Evolutionary conservation across 148 eudicot species (phyloP), one percentile per base, ranked within the genome.

Genomic region (Dianthus caryophyllus): DNA sequence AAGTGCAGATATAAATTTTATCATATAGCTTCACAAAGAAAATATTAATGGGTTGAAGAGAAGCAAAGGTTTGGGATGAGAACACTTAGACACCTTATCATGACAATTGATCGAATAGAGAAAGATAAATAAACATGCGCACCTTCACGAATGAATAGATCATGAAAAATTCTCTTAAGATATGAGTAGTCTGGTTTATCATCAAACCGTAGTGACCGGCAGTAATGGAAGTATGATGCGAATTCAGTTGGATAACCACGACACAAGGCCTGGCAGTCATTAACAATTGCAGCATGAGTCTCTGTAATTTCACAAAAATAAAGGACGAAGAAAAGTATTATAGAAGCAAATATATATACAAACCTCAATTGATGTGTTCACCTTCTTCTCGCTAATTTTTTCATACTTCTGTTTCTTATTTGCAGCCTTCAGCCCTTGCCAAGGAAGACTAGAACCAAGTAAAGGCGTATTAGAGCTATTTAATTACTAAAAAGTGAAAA

Each of bases 61-160:
- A 48, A 52, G 62, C 3, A 7, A 51, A 21, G 43, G 17, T 9
- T 43, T 20, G 62, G 41, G 54, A 11, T 1, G 10, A 22, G n/a
- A 39, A 17, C 10, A 52, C 58, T 21, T 22, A 14, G 41, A 71
- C 39, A 50, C 48, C 12, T 20, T 6, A 48, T 41, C 59, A 61
- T 41, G 6, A 31, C 20, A 26, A 20, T 6, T 4, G 44, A 41
- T 9, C 6, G 12, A 24, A 41, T 27, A 63, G 48, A 64, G 48
- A 64, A 38, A n/a, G 17, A 63, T 56, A 30, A 24, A 71, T 17
- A 70, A 21, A 59, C 17, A 69, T 18, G 53, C 83, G 68, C 29
- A 93, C 98, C 98, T 94, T 94, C 97, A 43, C 92, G 97, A 46
- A 94, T 94, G 76, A 94, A 94, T 70, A 93, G 95, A 70, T 93